A percentile compares a stretch with the other conserved stretches of the same genome.
Evolutionary conservation across 2,329 filamentous ascomycete genomes (phyloP).

Genomic region (Lomentospora prolificans): DNA sequence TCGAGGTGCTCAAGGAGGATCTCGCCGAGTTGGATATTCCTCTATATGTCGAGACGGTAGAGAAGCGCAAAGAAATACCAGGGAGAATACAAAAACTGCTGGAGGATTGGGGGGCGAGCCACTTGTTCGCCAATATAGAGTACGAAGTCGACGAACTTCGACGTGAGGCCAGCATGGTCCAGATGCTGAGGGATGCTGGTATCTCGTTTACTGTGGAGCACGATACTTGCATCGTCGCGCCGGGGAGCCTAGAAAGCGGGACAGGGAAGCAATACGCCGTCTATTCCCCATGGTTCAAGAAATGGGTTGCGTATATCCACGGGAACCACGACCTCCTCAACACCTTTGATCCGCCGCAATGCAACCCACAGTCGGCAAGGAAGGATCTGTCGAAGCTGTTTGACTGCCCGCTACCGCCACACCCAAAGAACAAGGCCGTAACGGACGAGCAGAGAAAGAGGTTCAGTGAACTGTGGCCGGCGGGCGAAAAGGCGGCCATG

Average conservation of each 20-base stretch:
- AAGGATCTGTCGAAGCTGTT: slow-evolving; percentile 36
- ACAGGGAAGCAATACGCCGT: slow-evolving; percentile 73
- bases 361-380: slow-evolving; percentile 23
- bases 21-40: slow-evolving; percentile 66
- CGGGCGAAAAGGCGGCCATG: slow-evolving; percentile 63
- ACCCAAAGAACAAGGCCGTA: slow-evolving; percentile 54
- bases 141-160: slow-evolving; percentile 88
- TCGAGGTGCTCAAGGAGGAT: slow-evolving; percentile 55
- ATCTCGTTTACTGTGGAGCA: slow-evolving; percentile 64
- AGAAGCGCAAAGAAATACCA: slow-evolving; percentile 53
- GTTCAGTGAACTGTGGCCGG: slow-evolving; percentile 56
- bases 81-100: slow-evolving; percentile 54
- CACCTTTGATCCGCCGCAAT: slow-evolving; percentile 38
- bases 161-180: slow-evolving; percentile 60
- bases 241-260: slow-evolving; percentile 57
- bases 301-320: neutral
- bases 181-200: slow-evolving; percentile 47
- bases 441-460: slow-evolving; percentile 46
- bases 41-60: slow-evolving; percentile 62
- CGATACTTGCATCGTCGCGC: slow-evolving; percentile 74
- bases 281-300: slow-evolving; percentile 44
- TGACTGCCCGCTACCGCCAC: slow-evolving; percentile 45
- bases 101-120: slow-evolving; percentile 60
- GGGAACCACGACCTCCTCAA: slow-evolving; percentile 37
- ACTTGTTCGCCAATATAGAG: slow-evolving; percentile 76